Evolutionary conservation across 345 rosid species (phyloP).

Genomic region (Gossypioides kirkii): DNA sequence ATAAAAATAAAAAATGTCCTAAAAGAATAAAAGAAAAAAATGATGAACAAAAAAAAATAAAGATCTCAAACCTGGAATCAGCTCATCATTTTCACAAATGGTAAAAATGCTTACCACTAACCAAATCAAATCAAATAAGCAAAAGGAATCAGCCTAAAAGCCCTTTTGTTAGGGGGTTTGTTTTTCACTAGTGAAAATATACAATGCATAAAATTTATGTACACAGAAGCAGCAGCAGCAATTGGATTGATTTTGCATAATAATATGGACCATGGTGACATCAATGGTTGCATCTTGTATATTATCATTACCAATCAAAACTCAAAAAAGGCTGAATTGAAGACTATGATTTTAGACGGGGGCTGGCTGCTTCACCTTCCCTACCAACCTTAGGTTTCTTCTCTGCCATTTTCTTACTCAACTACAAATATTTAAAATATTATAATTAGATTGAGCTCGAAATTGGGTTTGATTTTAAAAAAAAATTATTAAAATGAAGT

Average conservation of each 20-base stretch:
- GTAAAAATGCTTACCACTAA: neutral
- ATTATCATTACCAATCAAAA: neutral
- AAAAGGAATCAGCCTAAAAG: neutral
- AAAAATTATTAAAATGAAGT: too few relatives aligned
- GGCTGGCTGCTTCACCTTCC: constrained; percentile 58
- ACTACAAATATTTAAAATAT: constrained; percentile 34
- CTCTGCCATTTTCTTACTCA: constrained; percentile 81
- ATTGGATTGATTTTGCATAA: neutral
- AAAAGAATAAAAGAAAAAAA: too few relatives aligned
- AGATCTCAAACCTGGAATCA: too few relatives aligned
- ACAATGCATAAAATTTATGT: neutral
- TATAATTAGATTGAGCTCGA: neutral
- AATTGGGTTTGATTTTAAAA: neutral
- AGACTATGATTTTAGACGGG: constrained; percentile 30
- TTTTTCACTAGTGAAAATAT: neutral
- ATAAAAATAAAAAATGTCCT: too few relatives aligned
- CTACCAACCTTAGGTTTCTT: constrained; percentile 89
- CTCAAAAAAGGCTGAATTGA: constrained; percentile 4
- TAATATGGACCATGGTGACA: neutral
- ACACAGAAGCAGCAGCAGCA: neutral
- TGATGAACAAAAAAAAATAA: too few relatives aligned
- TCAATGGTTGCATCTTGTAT: neutral
- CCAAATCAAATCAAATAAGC: neutral
- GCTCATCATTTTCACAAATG: too few relatives aligned
- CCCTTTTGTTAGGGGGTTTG: neutral